Percentiles rank a stretch among this genome's conserved stretches.
Conservation (phyloP, 2,329 filamentous ascomycete species). For the Dendryphion nanum region DNA sequence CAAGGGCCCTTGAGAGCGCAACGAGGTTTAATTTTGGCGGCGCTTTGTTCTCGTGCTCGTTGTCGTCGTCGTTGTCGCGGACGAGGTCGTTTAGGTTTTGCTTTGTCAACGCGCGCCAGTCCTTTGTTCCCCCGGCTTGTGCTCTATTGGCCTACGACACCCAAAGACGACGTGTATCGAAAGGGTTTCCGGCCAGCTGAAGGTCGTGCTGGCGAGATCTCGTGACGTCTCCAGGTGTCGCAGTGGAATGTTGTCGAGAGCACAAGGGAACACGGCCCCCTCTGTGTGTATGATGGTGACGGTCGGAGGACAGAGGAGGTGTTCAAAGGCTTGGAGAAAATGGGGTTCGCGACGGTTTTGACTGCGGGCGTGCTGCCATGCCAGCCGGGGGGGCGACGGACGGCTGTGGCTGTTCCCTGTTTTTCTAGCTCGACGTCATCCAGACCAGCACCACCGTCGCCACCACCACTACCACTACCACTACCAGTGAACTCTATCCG, state of each 20-base stretch:
- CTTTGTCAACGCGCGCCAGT: slow-evolving; percentile 26
- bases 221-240: slow-evolving; percentile 25
- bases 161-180: slow-evolving; percentile 19
- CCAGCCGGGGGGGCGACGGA: slow-evolving; percentile 8
- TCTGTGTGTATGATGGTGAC: background rate
- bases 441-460: too few species aligned
- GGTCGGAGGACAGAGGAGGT: slow-evolving; percentile 35
- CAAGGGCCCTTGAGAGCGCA: too few species aligned
- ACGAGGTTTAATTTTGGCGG: too few species aligned
- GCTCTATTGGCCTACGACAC: slow-evolving; percentile 27
- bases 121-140: slow-evolving; percentile 39
- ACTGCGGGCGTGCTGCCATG: slow-evolving; percentile 24
- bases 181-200: slow-evolving; percentile 14
- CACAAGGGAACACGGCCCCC: slow-evolving; percentile 42
- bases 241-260: slow-evolving; percentile 21
- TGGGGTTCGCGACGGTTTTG: slow-evolving; percentile 31
- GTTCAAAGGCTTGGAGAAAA: slow-evolving; percentile 22
- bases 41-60: too few species aligned
- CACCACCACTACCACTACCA: too few species aligned
- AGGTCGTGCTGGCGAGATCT: slow-evolving; percentile 15
- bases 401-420: slow-evolving; percentile 34
- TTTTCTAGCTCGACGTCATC: slow-evolving; percentile 25
- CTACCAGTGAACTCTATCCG: too few species aligned
- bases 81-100: too few species aligned
- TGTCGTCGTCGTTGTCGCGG: too few species aligned